Base-by-base conservation (phyloP, 2,329 filamentous ascomycete species). In the Pestalotiopsis sp. region DNA sequence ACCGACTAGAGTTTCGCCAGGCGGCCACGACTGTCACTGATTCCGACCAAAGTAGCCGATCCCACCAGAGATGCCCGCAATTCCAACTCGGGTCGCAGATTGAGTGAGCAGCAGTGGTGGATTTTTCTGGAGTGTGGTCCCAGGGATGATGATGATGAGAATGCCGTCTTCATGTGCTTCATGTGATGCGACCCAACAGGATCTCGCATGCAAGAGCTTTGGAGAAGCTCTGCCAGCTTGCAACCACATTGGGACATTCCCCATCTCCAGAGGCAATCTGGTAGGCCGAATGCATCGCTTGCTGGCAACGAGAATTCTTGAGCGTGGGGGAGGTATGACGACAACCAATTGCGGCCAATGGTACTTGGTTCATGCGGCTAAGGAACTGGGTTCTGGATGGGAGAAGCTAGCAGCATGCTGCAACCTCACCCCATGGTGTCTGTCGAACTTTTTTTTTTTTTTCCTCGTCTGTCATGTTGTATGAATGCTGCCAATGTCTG, bases 281-380 rank as follows among this genome's bases (percentile, higher is more conserved):
- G 59, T 36, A 59, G 23, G 27, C 23, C 57, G 27, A 36, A 59
- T 27, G 57, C 31, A 12, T 27, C 27, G 27, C 25, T n/a, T 17
- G 59, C 25, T 39, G 66, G 70, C 58, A 31, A 23, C 61, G 60
- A 63, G 36, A 57, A 69, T 38, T 31, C 14, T 20, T 49, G 49
- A 31, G 70, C 73, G 74, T 74, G 74, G 75, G 73, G 74, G 73
- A 71, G 72, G 73, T 75, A 75, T 72, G 72, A 75, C 70, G 68
- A 70, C 70, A 73, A 64, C 76, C 76, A 77, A 78, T 77, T 64
- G 64, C 62, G 70, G 62, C 27, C 63, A 69, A 67, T 70, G 68
- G 65, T 68, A 73, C 74, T 71, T 68, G 59, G 71, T 68, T 71
- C 60, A 74, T 77, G 77, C 74, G 76, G 77, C 76, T 78, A 76